Percentiles rank a stretch among this genome's conserved stretches.
Evolutionary conservation across 1,284 basidiomycete species (phyloP).

Genomic region (Chalciporus sp.): DNA sequence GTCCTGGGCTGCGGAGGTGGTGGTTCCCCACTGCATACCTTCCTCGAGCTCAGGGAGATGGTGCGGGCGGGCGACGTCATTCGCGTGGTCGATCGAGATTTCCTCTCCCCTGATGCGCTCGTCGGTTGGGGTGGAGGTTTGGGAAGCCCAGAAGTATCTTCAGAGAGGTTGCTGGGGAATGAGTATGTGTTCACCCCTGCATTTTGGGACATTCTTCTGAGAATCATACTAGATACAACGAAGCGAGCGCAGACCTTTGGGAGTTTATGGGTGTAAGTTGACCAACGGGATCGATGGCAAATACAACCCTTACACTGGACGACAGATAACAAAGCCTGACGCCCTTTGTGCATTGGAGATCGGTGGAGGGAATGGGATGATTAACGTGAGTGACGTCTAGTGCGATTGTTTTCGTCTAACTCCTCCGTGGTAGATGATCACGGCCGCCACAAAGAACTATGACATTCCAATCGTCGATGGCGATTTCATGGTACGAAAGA

Average conservation of each 20-base stretch:
- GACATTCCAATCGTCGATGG: constrained; percentile 42
- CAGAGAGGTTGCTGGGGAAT: constrained; percentile 40
- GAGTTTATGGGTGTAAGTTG: constrained; percentile 25
- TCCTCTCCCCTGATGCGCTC: constrained; percentile 28
- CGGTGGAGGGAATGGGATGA: constrained; percentile 60
- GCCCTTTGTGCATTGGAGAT: constrained; percentile 48
- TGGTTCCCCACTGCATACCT: constrained; percentile 51
- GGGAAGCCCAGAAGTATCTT: constrained; percentile 40
- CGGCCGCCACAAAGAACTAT: constrained; percentile 38
- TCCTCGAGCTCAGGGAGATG: constrained; percentile 49
- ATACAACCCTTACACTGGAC: constrained; percentile 10
- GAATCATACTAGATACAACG: constrained; percentile 29
- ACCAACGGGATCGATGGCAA: background rate
- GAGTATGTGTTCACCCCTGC: constrained; percentile 35
- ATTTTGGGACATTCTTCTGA: background rate
- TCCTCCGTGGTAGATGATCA: constrained; percentile 33
- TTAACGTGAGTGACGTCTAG: constrained; percentile 38
- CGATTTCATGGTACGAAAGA: constrained; percentile 50
- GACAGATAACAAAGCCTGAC: constrained; percentile 38
- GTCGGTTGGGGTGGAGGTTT: constrained; percentile 40
- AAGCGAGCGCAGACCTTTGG: constrained; percentile 32
- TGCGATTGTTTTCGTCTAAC: background rate
- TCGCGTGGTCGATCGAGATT: constrained; percentile 40
- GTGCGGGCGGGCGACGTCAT: constrained; percentile 47
- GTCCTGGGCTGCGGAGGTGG: constrained; percentile 58